Evolutionary conservation across 2,329 filamentous ascomycete species (phyloP).

Genomic region (Cordyceps fumosorosea): DNA sequence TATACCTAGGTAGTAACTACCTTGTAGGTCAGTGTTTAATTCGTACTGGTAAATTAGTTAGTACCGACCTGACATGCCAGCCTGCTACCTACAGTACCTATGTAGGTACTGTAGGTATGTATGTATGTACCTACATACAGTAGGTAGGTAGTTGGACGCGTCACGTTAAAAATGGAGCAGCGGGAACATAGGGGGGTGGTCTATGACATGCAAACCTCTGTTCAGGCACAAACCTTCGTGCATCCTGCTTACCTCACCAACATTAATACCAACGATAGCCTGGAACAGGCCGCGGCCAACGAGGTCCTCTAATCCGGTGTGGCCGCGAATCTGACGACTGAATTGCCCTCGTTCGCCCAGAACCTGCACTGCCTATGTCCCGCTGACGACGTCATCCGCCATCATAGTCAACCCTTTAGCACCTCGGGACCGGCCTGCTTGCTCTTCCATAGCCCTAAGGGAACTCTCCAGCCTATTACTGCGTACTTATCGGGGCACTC

Average conservation of each 20-base stretch:
- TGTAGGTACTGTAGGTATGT: too few species aligned
- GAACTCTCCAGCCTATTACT: neutral
- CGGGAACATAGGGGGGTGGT: neutral
- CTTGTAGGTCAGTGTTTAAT: too few species aligned
- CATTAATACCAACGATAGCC: neutral
- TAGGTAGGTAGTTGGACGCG: neutral
- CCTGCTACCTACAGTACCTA: too few species aligned
- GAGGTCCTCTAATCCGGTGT: conserved; percentile 3
- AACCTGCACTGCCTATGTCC: neutral
- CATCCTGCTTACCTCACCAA: conserved; percentile 10
- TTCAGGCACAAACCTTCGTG: neutral
- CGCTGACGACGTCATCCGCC: neutral
- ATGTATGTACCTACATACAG: neutral
- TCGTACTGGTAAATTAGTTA: too few species aligned
- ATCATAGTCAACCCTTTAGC: neutral
- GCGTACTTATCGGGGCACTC: neutral
- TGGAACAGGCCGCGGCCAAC: neutral
- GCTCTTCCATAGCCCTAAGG: neutral
- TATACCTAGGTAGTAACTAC: neutral
- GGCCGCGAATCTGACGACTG: neutral
- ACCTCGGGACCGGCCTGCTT: neutral
- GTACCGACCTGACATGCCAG: too few species aligned
- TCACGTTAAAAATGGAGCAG: conserved; percentile 13
- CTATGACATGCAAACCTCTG: neutral
- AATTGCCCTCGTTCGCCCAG: neutral